Base-by-base conservation (phyloP, 1,284 basidiomycete genomes). In the Phenoliferia sp. region DNA sequence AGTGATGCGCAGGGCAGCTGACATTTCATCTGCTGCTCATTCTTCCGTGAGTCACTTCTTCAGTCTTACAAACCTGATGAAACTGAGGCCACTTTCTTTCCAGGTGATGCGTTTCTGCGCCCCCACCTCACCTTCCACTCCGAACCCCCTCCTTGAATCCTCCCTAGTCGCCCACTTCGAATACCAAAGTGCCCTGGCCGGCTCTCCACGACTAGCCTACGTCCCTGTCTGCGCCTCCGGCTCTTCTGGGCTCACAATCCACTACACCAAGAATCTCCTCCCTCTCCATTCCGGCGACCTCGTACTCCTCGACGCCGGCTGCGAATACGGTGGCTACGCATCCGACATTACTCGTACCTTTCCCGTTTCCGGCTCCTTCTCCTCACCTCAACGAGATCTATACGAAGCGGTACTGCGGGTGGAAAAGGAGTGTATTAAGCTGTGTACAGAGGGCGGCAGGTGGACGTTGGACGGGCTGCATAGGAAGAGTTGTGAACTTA, bases 271-370 rank as follows among this genome's bases (percentile, higher is more conserved):
- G 34, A 96, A 96, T 78, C 88, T 94, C 78, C 90, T 90, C 67
- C 76, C 88, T 34, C 80, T 94, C 9, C 82, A 84, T 52, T 80
- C 85, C 3, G 85, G 83, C n/a, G 92, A 96, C 73, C 81, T 94
- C 70, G 83, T 96, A 7, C 82, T 96, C 10, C 86, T 96, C 65
- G 94, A 97, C 73, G 94, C 93, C 6, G 76, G 79, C 15, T 77
- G 75, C 60, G 80, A 78, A 68, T 74, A 67, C 48, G 92, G 90
- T 72, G 92, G 92, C 60, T 99, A 99, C 77, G 92, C 93, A 2
- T 94, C 92, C 54, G 95, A 99, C 79, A 97, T 99, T 74, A 97
- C 94, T 9, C 89, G 95, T 52, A 94, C 94, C 19, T 97, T 88
- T 78, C 95, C 96, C 1, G 88, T 86, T 19, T 87, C 86, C 4